Percentiles rank a stretch among this genome's conserved stretches.
phyloP scores from a whole-genome alignment of 148 eudicot genomes.

The Rhododendron mucronatum region DNA sequence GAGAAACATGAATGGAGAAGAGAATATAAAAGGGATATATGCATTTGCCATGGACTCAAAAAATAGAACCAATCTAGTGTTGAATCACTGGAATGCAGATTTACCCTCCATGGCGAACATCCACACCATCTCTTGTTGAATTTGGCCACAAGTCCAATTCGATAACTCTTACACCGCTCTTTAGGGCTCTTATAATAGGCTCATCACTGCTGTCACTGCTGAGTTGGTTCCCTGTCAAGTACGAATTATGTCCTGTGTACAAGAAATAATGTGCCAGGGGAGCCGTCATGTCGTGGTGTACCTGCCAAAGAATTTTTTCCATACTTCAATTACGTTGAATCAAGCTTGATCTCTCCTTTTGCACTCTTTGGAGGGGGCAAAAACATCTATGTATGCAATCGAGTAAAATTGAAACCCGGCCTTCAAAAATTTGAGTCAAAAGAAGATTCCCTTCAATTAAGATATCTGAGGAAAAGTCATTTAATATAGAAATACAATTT shows the following conservation, averaged over 20 bases:
- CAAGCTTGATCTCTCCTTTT: neutral
- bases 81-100: neutral
- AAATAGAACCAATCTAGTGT: neutral
- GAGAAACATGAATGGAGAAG: neutral
- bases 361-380: neutral
- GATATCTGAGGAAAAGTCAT: neutral
- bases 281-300: conserved; percentile 58
- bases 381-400: neutral
- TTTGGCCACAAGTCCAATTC: conserved; percentile 75
- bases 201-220: conserved; percentile 52
- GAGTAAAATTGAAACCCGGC: neutral
- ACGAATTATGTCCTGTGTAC: conserved; percentile 74
- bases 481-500: no score
- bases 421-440: neutral
- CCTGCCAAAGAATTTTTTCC: conserved; percentile 33
- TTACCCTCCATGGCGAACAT: conserved; percentile 71
- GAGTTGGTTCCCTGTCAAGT: conserved; percentile 70
- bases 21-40: neutral
- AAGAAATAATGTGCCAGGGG: conserved; percentile 67
- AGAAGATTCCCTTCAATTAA: neutral
- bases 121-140: conserved; percentile 25
- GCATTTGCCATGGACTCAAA: neutral
- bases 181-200: conserved; percentile 51
- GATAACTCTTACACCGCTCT: conserved; percentile 57
- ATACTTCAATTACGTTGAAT: conserved; percentile 14